Base-by-base conservation (phyloP, 176 grass and related monocot genomes). In the Chrysopogon serrulatus region DNA sequence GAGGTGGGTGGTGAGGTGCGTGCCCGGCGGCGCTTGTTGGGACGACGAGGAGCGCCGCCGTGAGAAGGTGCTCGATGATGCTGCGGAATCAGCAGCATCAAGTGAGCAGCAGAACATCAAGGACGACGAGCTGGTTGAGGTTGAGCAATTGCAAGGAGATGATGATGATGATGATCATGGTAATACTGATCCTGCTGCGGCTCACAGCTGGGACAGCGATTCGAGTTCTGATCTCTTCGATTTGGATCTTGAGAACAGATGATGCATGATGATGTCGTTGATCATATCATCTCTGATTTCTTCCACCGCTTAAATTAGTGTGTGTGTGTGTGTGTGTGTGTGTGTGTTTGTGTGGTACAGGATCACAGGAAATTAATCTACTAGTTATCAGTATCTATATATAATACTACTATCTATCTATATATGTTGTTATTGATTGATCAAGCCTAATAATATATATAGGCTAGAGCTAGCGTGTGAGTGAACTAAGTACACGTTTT, bases 191-290 rank as follows among this genome's bases (percentile, higher is more conserved):
- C 32, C 0, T 35, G 44, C 1, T n/a, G n/a, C n/a, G n/a, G n/a
- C n/a, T 57, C 51, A 10, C 23, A 15, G 30, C 12, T 86, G 71
- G 42, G 83, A 71, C 4, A 90, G 88, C 41, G 83, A 82, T 19
- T 77, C 71, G 2, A 89, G 71, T 6, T 89, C 88, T 72, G 78
- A 90, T 86, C 31, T 90, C 1, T 90, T 90, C 73, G 83, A 90
- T 18, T 53, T 90, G 42, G 78, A 89, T 30, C 49, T 53, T 23
- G 49, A 53, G 49, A 23, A 53, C 49, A 9, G 49, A 53, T 53
- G 49, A 53, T 53, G 17, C 17, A 19, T 8, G 19, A 53, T 51
- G 48, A 51, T 53, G 49, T 53, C 19, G 49, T 53, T 53, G 49
- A 53, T 53, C 19, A 53, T 53, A 53, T 53, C 19, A 53, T 53